Evolutionary conservation across 2,329 filamentous ascomycete genomes (phyloP), one percentile per base, ranked within the genome.

Genomic region (Nothopassalora personata): DNA sequence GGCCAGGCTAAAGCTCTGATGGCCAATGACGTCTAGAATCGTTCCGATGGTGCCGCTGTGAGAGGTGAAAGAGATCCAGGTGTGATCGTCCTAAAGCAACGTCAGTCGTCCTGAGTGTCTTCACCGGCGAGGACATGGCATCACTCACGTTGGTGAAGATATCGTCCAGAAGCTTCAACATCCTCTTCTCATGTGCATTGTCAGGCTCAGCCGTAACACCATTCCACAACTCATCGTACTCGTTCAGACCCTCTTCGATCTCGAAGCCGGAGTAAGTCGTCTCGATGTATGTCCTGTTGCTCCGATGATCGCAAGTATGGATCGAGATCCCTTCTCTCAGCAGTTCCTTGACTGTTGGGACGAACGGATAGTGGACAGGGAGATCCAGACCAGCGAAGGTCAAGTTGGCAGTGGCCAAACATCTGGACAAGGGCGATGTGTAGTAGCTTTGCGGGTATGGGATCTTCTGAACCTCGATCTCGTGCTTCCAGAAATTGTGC

Each of bases 291-390:
- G 79, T 78, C 67, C 78, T 81, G 67, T 73, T 82, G 30, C 79
- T 80, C 10, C 87, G 79, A 48, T 81, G 79, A 70, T 90, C 85
- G 70, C 87, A 90, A 0, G 86, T 88, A 67, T 88, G 86, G 28
- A 85, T 81, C 48, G 80, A 83, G 59, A 89, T 84, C 3, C 83
- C 81, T 71, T 90, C 87, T 28, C 86, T 80, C 63, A 89, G 77
- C 27, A 80, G 56, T 81, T 89, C 87, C 72, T 88, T 88, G 59
- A 89, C 74, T 0, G 75, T 77, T 0, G 86, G 86, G 0, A 75
- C 69, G 66, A 87, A 89, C 0, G 80, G 80, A 5, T 73, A 73
- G 8, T 77, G 71, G 10, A 71, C 68, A 1, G 85, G 84, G 1
- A 87, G 70, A 1, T 75, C 66, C 2, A 89, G 76, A 23, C 75